These are phyloP conservation scores for Xylariaceae sp. DNA, from an alignment of 2,329 filamentous ascomycete genomes.

Conservation along the genomic window DNA sequence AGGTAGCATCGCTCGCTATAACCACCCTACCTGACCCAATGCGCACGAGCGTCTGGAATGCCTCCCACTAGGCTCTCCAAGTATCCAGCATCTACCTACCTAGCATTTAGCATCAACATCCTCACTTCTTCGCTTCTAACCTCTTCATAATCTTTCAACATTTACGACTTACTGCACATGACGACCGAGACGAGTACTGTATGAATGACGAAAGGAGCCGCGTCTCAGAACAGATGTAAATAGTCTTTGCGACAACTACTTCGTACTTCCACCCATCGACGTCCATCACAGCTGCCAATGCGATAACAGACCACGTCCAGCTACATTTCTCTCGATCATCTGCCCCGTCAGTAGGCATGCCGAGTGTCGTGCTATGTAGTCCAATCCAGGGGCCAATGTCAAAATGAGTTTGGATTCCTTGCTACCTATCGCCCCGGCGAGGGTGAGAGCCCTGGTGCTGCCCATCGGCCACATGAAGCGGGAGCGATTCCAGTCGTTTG, in stretches of 20 bases:
- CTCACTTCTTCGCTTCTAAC: too few species aligned
- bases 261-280: neutral
- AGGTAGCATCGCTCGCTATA: too few species aligned
- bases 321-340: neutral
- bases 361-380: slow-evolving; percentile 27
- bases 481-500: slow-evolving; percentile 72
- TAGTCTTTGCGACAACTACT: neutral
- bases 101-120: neutral
- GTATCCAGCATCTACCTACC: too few species aligned
- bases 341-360: slow-evolving; percentile 22
- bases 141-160: neutral
- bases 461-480: slow-evolving; percentile 82
- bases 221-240: neutral
- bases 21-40: too few species aligned
- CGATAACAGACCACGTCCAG: slow-evolving; percentile 3
- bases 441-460: slow-evolving; percentile 80
- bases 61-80: too few species aligned
- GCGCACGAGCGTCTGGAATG: too few species aligned
- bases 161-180: neutral
- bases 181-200: neutral
- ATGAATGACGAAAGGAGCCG: neutral
- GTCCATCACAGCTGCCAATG: neutral
- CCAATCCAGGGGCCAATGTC: slow-evolving; percentile 37
- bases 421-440: slow-evolving; percentile 84
- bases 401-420: slow-evolving; percentile 85